Conservation (phyloP, 257 asterid species). For the Misopates orontium region DNA sequence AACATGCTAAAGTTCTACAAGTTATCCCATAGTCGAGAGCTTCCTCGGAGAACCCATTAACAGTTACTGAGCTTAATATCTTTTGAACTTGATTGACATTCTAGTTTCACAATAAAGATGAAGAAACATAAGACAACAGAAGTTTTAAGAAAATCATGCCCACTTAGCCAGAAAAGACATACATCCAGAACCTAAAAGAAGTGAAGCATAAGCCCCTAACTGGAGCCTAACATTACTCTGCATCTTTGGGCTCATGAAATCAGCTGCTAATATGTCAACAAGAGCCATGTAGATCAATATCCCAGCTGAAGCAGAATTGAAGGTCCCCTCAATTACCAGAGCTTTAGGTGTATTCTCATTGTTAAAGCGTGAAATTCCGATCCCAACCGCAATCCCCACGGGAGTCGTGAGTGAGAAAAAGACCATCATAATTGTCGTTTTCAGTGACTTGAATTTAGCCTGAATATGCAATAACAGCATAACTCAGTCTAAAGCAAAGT, state of each 20-base stretch:
- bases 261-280: constrained; percentile 62
- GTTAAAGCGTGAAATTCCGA: constrained; percentile 52
- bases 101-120: neutral
- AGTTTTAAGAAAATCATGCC: constrained; percentile 34
- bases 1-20: neutral
- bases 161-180: constrained; percentile 66
- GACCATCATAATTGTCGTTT: constrained; percentile 50
- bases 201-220: constrained; percentile 55
- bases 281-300: constrained; percentile 64
- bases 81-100: neutral
- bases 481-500: neutral
- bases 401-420: constrained; percentile 64
- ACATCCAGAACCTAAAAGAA: constrained; percentile 56
- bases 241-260: constrained; percentile 60
- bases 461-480: constrained; percentile 1
- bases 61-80: neutral
- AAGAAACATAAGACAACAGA: neutral
- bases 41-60: neutral
- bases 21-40: neutral
- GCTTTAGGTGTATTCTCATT: constrained; percentile 45
- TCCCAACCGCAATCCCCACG: constrained; percentile 55
- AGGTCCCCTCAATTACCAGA: constrained; percentile 42
- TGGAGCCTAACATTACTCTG: constrained; percentile 54
- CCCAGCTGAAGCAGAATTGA: constrained; percentile 62
- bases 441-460: constrained; percentile 57